Evolutionary conservation across 805 yeast genomes (phyloP).

Genomic region (Yarrowia sp.): DNA sequence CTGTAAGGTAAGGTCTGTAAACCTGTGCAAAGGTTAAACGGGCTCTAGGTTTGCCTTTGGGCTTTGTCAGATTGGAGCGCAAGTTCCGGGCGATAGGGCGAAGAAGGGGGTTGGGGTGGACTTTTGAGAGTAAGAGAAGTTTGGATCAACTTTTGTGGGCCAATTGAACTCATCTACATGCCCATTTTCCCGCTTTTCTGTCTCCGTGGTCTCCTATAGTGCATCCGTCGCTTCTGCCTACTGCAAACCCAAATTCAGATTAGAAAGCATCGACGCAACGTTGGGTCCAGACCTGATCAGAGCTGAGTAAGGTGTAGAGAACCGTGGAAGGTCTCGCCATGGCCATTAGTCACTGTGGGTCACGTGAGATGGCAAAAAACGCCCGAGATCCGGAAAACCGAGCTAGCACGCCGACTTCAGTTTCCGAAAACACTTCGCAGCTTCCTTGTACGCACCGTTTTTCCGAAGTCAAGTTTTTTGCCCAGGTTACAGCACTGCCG

Average conservation of each 20-base stretch:
- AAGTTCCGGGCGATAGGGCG: not conserved
- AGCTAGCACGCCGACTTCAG: too few relatives aligned
- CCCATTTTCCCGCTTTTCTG: not conserved
- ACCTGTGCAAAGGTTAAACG: not conserved
- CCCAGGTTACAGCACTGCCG: not conserved
- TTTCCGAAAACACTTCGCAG: not conserved
- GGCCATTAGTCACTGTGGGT: not conserved
- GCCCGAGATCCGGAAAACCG: too few relatives aligned
- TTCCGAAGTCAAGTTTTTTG: conserved; percentile 2
- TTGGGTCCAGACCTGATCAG: conserved; percentile 17
- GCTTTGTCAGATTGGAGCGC: not conserved
- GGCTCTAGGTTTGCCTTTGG: not conserved
- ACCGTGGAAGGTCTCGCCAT: not conserved
- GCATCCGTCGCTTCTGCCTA: not conserved
- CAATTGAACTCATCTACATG: not conserved
- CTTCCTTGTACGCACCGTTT: not conserved
- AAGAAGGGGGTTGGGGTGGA: too few relatives aligned
- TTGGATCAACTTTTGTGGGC: not conserved
- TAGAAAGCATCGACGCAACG: conserved; percentile 23
- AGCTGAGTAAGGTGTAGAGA: conserved; percentile 12
- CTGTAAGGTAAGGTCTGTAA: conserved; percentile 24
- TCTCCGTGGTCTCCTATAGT: not conserved
- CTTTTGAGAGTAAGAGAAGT: too few relatives aligned
- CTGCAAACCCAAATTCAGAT: conserved; percentile 4
- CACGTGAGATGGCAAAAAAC: not conserved